A percentile compares a stretch with the other conserved stretches of the same genome.
phyloP scores from a whole-genome alignment of 495 filamentous ascomycete species.

The Niebla homalea region DNA sequence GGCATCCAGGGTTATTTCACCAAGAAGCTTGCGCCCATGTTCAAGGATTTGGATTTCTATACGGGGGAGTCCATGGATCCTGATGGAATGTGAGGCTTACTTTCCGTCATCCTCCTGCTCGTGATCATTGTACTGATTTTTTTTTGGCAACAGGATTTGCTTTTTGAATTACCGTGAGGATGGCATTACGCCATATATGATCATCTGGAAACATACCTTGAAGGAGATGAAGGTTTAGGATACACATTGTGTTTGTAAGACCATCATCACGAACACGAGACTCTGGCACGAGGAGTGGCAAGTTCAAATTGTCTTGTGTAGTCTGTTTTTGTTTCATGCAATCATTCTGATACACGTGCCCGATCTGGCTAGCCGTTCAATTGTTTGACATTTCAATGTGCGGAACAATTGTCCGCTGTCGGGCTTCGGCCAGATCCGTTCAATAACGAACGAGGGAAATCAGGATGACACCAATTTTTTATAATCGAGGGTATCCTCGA shows the following conservation, averaged over 20 bases:
- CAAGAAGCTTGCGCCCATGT: conserved; percentile 67
- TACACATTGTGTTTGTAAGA: not conserved
- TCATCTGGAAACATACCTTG: conserved; percentile 93
- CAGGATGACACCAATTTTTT: too few relatives aligned
- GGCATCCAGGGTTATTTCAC: conserved; percentile 55
- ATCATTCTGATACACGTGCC: too few relatives aligned
- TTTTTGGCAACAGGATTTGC: conserved; percentile 48
- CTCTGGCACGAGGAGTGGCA: not conserved
- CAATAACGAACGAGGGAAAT: too few relatives aligned
- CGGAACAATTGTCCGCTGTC: too few relatives aligned
- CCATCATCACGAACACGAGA: not conserved
- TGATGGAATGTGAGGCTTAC: conserved; percentile 61
- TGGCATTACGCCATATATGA: conserved; percentile 77
- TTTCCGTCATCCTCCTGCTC: conserved; percentile 5
- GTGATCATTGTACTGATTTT: conserved; percentile 13
- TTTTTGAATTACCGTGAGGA: conserved; percentile 97
- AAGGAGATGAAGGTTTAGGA: conserved; percentile 77
- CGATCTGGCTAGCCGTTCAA: too few relatives aligned
- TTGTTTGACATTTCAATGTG: too few relatives aligned
- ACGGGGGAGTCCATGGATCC: conserved; percentile 82
- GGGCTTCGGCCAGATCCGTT: too few relatives aligned
- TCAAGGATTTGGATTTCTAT: conserved; percentile 92
- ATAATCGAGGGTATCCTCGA: too few relatives aligned
- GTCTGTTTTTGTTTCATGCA: too few relatives aligned
- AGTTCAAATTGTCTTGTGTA: not conserved